Evolutionary conservation across 345 rosid species (phyloP).

Genomic region (Populus tremula): DNA sequence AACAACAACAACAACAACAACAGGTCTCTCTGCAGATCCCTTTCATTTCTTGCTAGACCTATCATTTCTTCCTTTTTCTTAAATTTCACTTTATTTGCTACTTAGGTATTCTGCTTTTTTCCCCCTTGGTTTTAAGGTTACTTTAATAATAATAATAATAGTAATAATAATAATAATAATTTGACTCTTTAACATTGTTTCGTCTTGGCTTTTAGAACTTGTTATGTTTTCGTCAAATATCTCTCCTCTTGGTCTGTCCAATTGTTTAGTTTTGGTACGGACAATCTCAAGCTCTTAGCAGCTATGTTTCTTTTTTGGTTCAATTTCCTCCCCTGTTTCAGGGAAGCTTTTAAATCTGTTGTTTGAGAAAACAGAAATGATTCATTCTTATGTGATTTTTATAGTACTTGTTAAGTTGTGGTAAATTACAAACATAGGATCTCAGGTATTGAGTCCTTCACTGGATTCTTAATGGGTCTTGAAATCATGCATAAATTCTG

Average conservation of each 20-base stretch:
- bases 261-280: not conserved
- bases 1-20: conserved; percentile 35
- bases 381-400: not conserved
- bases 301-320: not conserved
- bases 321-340: not conserved
- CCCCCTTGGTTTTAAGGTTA: not conserved
- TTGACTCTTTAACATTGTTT: not conserved
- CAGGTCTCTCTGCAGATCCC: conserved; percentile 24
- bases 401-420: not conserved
- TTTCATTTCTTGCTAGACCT: not conserved
- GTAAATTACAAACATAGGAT: not conserved
- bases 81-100: not conserved
- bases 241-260: not conserved
- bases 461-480: not conserved
- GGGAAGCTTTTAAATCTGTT: not conserved
- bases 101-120: not conserved
- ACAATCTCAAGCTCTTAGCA: not conserved
- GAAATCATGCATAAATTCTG: conserved; percentile 1
- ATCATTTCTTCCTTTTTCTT: not conserved
- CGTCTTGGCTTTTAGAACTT: not conserved
- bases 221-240: not conserved
- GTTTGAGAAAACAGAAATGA: not conserved
- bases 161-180: not conserved
- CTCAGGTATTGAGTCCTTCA: not conserved
- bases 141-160: not conserved